A percentile compares a stretch with the other conserved stretches of the same genome.
Evolutionary conservation across 345 rosid genomes (phyloP).

Genomic region (Nasturtium officinale): DNA sequence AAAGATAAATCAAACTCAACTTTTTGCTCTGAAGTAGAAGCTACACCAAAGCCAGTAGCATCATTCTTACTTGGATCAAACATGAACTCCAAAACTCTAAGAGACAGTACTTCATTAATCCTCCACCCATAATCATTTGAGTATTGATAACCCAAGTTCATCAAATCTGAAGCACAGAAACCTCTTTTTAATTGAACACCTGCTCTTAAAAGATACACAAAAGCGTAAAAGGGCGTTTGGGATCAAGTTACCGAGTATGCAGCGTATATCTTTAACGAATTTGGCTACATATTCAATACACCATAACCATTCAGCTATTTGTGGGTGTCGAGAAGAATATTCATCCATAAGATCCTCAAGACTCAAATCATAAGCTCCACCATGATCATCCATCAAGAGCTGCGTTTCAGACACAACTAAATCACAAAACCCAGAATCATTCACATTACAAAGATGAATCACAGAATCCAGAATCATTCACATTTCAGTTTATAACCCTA

Average conservation of each 20-base stretch:
- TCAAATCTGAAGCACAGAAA: conserved; percentile 30
- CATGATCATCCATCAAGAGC: conserved; percentile 29
- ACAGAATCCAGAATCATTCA: background rate
- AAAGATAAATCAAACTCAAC: conserved; percentile 36
- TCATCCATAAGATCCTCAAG: conserved; percentile 35
- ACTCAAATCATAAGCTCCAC: conserved; percentile 28
- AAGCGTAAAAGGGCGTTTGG: background rate
- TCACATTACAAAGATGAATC: too few species aligned
- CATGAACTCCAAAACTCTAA: conserved; percentile 39
- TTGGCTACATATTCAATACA: conserved; percentile 42
- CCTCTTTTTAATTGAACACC: conserved; percentile 6
- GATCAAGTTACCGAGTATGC: conserved; percentile 32
- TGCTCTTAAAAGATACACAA: conserved; percentile 19
- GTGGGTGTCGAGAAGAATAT: conserved; percentile 28
- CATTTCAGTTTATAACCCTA: background rate
- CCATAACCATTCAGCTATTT: conserved; percentile 41
- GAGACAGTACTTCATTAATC: conserved; percentile 38
- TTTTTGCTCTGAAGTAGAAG: conserved; percentile 17
- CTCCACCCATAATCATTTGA: conserved; percentile 34
- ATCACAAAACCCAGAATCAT: too few species aligned
- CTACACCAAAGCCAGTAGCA: background rate
- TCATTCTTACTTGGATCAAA: conserved; percentile 30
- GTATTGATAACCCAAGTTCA: conserved; percentile 34
- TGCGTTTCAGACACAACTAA: background rate
- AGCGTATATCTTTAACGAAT: conserved; percentile 28